These are phyloP conservation scores for Stemphylium beticola DNA, from an alignment of 2,329 filamentous ascomycete genomes.

Conservation along the genomic window DNA sequence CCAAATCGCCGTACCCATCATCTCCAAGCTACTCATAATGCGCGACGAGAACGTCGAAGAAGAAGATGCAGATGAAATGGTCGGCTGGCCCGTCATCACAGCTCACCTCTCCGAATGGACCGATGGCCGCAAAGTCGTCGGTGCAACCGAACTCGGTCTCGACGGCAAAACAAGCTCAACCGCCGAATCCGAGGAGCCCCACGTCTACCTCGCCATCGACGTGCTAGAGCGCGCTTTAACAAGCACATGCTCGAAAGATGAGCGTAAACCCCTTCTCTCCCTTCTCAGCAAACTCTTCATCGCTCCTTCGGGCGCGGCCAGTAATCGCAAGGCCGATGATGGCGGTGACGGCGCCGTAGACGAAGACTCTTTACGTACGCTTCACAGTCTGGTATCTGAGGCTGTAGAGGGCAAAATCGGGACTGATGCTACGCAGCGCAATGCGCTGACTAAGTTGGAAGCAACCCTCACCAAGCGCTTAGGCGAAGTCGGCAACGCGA, in stretches of 20 bases:
- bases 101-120: conserved; percentile 93
- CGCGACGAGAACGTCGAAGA: conserved; percentile 71
- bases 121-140: conserved; percentile 78
- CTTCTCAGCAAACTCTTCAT: conserved; percentile 85
- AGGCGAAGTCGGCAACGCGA: conserved; percentile 38
- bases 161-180: conserved; percentile 61
- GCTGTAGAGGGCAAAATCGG: conserved; percentile 58
- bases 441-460: conserved; percentile 62
- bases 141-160: conserved; percentile 60
- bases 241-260: conserved; percentile 72
- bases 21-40: conserved; percentile 70
- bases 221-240: conserved; percentile 76
- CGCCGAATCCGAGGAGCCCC: conserved; percentile 74
- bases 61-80: conserved; percentile 74
- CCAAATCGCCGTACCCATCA: conserved; percentile 71
- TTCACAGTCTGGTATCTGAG: conserved; percentile 56
- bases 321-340: conserved; percentile 34
- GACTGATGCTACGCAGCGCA: conserved; percentile 59
- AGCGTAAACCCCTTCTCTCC: conserved; percentile 71
- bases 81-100: conserved; percentile 77
- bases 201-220: conserved; percentile 77
- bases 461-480: conserved; percentile 60
- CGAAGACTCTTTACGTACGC: conserved; percentile 31
- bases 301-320: conserved; percentile 59
- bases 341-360: conserved; percentile 17